Evolutionary conservation across 441 rosid genomes (phyloP), one percentile per base, ranked within the genome.

Genomic region (Geranium incanum): DNA sequence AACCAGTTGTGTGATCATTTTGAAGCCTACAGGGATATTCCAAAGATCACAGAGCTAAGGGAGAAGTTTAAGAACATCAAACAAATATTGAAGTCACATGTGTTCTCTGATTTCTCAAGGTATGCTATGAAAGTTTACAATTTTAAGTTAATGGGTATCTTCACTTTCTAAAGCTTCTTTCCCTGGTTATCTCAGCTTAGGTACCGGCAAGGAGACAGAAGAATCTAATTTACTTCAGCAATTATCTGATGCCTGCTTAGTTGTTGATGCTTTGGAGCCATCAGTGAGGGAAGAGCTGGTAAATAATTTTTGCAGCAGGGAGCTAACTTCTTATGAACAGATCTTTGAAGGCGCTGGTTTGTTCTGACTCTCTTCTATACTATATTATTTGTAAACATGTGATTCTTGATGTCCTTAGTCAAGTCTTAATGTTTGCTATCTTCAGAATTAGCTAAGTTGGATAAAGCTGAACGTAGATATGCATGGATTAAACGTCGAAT

Each of bases 341-440:
- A 95, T 95, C 67, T 95, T 93, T 78, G 97, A 93, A 88, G 98
- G 99, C 86, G 99, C 97, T 78, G 99, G 99, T 95, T 79, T 74
- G 86, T 84, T 55, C 6, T 66, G 63, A 36, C 69, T 70, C 65
- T 41, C 48, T 67, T 72, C 70, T 36, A 71, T 38, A 59, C 33
- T 66, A 36, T 64, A n/a, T 36, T 37, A 62, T 12, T 68, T 63
- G 6, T 6, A 4, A 76, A 52, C 33, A 28, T 28, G 33, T 28
- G 33, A 28, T 28, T 28, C 1, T 28, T 28, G 21, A 21, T 21
- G 21, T 21, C 21, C 21, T 63, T 64, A 52, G 63, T 71, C 38
- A 36, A 75, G 67, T 55, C 68, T 75, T 60, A 6, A 60, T 67
- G 23, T 74, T 79, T 68, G 5, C 13, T 75, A 41, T 85, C 43